Evolutionary conservation across 2,329 filamentous ascomycete genomes (phyloP), one percentile per base, ranked within the genome.

Genomic region (Trichoderma semiorbis): DNA sequence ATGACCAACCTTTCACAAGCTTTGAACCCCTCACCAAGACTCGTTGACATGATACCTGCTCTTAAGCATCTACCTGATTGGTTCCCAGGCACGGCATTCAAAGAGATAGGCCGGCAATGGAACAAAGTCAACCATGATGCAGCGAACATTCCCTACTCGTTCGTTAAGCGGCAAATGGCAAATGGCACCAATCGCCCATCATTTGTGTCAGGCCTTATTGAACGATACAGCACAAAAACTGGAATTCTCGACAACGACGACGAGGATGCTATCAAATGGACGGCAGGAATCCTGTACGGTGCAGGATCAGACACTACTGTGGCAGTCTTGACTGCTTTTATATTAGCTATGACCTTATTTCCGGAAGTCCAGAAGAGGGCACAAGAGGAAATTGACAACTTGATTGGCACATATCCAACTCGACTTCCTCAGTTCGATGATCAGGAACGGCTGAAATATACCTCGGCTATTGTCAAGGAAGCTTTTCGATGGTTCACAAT

Each of bases 401-500:
- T 74, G 30, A 18, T 78, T 7, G 76, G 83, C 4, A 21, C 16
- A 14, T 1, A 0, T 58, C 60, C 75, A 63, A 73, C 62, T 32
- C 60, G 71, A 11, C 24, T 72, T 7, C 71, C 71, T 18, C n/a
- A 4, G 5, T 36, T 61, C 6, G 70, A 72, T 4, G 78, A 78
- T 70, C 72, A 71, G 0, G 73, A 73, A 3, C 73, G 64, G 0
- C 71, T 79, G 28, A 74, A 74, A 3, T 79, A 78, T 24, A 58
- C 77, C n/a, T 43, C 75, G 26, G 76, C 75, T 5, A 24, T 77
- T 21, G 71, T 78, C 3, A 78, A 77, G 10, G 77, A 79, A 70
- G 68, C 72, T 3, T 18, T 74, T 34, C 60, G 78, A 0, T 79
- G 74, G 73, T 70, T 62, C 18, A 18, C 61, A 3, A n/a, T 71